phyloP scores from a whole-genome alignment of 495 filamentous ascomycete species.

The Lepidopterella palustris region DNA sequence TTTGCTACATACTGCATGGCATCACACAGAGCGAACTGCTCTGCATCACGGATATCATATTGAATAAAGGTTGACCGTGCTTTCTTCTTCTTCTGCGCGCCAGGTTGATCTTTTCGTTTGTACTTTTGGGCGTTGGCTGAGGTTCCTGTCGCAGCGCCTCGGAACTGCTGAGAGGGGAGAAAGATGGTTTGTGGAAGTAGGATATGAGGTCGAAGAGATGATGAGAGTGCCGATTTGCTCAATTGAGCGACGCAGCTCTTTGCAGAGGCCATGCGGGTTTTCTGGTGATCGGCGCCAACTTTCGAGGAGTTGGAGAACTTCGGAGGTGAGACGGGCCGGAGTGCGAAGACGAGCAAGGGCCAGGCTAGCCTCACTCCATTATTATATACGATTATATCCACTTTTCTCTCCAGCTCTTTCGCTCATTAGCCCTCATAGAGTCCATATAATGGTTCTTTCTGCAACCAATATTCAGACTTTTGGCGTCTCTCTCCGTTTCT shows the following conservation, averaged over 20 bases:
- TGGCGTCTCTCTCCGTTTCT: no score
- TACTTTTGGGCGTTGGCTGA: slow-evolving; percentile 27
- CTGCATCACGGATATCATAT: slow-evolving; percentile 52
- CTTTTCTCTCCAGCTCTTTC: no score
- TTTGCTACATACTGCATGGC: slow-evolving; percentile 86
- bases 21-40: slow-evolving; percentile 77
- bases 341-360: background rate
- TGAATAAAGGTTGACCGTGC: slow-evolving; percentile 54
- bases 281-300: background rate
- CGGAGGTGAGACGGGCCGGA: background rate
- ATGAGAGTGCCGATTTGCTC: background rate
- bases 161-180: slow-evolving; percentile 24
- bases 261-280: slow-evolving; percentile 6
- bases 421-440: no score
- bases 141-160: slow-evolving; percentile 24
- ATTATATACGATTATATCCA: no score
- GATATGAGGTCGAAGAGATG: background rate
- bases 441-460: no score
- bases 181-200: slow-evolving; percentile 7
- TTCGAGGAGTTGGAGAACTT: background rate
- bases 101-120: slow-evolving; percentile 25
- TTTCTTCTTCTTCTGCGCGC: slow-evolving; percentile 56
- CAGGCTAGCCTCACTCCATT: no score
- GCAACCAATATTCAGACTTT: no score
- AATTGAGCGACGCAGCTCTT: slow-evolving; percentile 2